phyloP scores from a whole-genome alignment of 2,329 filamentous ascomycete species.

The Curvularia verruculosa region DNA sequence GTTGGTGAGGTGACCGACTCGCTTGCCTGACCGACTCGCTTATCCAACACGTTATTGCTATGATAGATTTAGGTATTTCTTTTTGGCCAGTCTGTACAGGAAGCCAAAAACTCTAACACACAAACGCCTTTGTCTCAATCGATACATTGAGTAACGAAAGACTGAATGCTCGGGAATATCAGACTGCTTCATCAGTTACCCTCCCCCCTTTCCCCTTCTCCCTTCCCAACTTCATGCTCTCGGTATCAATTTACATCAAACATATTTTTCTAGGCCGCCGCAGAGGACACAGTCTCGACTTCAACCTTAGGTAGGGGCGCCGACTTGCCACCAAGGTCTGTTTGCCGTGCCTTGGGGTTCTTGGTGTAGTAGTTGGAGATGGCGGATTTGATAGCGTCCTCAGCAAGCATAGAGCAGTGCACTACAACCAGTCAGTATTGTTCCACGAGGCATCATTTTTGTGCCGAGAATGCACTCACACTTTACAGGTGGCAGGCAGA shows the following conservation, averaged over 20 bases:
- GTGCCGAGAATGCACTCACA: slow-evolving; percentile 59
- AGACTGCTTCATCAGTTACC: neutral
- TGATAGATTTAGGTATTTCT: slow-evolving; percentile 10
- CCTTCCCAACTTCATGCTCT: too few relatives aligned
- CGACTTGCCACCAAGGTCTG: slow-evolving; percentile 77
- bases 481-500: slow-evolving; percentile 87
- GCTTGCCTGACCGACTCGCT: too few relatives aligned
- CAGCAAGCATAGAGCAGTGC: slow-evolving; percentile 90
- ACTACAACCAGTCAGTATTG: slow-evolving; percentile 58
- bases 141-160: slow-evolving; percentile 17
- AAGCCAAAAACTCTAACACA: slow-evolving; percentile 16
- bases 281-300: slow-evolving; percentile 59
- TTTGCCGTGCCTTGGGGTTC: slow-evolving; percentile 76
- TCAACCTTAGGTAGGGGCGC: slow-evolving; percentile 71
- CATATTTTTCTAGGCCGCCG: slow-evolving; percentile 41
- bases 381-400: slow-evolving; percentile 90
- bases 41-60: too few relatives aligned
- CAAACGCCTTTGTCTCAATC: slow-evolving; percentile 19
- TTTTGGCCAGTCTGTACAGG: slow-evolving; percentile 11
- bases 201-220: neutral
- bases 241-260: slow-evolving; percentile 34
- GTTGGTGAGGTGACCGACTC: too few relatives aligned
- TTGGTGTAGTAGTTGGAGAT: slow-evolving; percentile 92
- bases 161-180: slow-evolving; percentile 10
- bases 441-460: neutral